Base-by-base conservation (phyloP, 2,329 filamentous ascomycete genomes). In the Chaetoscypha palmicola region DNA sequence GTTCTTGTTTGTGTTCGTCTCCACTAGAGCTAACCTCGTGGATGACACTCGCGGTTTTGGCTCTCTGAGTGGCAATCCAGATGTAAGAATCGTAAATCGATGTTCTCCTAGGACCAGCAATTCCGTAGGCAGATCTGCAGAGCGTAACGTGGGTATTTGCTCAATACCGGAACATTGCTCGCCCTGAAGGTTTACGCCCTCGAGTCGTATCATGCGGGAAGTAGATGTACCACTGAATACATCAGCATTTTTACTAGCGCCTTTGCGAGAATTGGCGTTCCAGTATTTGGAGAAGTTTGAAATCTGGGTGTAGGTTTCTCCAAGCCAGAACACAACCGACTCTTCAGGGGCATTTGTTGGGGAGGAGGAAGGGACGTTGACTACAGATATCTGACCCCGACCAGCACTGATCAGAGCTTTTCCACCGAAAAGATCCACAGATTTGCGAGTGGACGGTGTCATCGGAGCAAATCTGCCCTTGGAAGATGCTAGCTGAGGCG, bases 391-490 rank as follows among this genome's bases (percentile, higher is more conserved):
- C 35, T 55, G 43, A 1, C 61, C 61, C 10, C 45, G 51, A 9
- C 52, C 38, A 12, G 42, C 33, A 30, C 43, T 49, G 19, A 21
- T 47, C 10, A 44, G 39, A 10, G 40, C 41, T 43, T 47, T 52
- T 4, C 38, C 48, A 22, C 48, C 43, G 37, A 63, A 61, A 9
- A 54, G 49, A 14, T 62, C 59, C 2, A 49, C 50, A 10, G 58
- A 52, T 43, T 58, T 62, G 5, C 77, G 68, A 8, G 75, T 77
- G 48, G 79, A 76, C 0, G 78, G 78, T 1, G 78, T 81, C 76
- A 81, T 78, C 8, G 78, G 78, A 8, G 75, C 74, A 50, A 81
- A 80, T 26, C 77, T 77, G 16, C 59, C 42, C n/a, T n/a, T n/a
- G n/a, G n/a, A n/a, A n/a, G n/a, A n/a, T 47, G 50, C 64, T 54